Evolutionary conservation across 192 early-diverging fungal genomes (phyloP).

Genomic region (Backusella luteola): DNA sequence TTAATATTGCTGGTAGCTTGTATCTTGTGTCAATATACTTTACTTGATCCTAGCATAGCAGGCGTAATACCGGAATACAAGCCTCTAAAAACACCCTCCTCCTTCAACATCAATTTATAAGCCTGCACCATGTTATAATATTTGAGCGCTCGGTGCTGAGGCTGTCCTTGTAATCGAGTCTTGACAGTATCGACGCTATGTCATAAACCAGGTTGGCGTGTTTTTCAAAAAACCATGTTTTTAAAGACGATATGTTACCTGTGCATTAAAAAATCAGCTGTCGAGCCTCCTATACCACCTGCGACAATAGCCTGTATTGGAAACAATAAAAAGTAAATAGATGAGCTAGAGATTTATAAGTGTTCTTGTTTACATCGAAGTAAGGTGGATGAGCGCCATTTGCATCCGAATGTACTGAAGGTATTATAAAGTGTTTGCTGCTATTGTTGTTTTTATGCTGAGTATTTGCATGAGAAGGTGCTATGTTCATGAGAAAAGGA

Average conservation of each 20-base stretch:
- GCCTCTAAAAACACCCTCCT: conserved; percentile 53
- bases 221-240: neutral
- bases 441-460: neutral
- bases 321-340: neutral
- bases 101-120: conserved; percentile 50
- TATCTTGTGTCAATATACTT: neutral
- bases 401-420: neutral
- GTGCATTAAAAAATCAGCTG: conserved; percentile 56
- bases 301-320: conserved; percentile 42
- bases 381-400: conserved; percentile 24
- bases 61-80: conserved; percentile 55
- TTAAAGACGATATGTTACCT: conserved; percentile 37
- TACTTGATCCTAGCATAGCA: conserved; percentile 51
- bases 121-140: conserved; percentile 60
- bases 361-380: conserved; percentile 25
- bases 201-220: neutral
- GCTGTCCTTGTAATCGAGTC: conserved; percentile 57
- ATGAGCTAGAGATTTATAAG: neutral
- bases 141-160: conserved; percentile 41
- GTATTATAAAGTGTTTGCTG: conserved; percentile 1
- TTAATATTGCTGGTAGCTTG: neutral
- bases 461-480: neutral
- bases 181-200: conserved; percentile 52
- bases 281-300: conserved; percentile 52
- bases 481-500: neutral